These are phyloP conservation scores for Adiantum capillusveneris DNA, from an alignment of 75 land plant genomes.

Conservation along the genomic window DNA sequence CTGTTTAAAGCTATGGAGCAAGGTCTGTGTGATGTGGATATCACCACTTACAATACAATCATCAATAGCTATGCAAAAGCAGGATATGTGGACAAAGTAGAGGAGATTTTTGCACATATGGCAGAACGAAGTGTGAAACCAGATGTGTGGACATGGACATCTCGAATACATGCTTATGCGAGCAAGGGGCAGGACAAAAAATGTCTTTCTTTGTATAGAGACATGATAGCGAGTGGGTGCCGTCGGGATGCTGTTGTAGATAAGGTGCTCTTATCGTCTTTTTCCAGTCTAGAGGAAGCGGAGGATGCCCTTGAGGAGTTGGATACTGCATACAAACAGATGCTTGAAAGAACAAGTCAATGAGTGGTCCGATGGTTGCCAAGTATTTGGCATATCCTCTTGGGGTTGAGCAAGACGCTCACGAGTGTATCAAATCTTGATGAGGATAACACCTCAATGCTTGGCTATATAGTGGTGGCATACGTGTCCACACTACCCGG, in stretches of 20 bases:
- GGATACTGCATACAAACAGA: background rate
- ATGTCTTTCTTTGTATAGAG: constrained; percentile 65
- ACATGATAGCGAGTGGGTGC: constrained; percentile 78
- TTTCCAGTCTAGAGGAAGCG: constrained; percentile 43
- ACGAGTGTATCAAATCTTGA: too few relatives aligned
- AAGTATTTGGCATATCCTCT: too few relatives aligned
- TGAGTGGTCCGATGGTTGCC: too few relatives aligned
- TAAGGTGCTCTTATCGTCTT: constrained; percentile 75
- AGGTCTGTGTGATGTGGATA: constrained; percentile 45
- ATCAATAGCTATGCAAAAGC: constrained; percentile 65
- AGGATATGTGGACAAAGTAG: constrained; percentile 64
- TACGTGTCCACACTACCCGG: too few relatives aligned
- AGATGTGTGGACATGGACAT: constrained; percentile 81
- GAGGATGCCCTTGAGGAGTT: constrained; percentile 18
- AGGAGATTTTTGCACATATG: constrained; percentile 54
- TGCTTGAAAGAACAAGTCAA: too few relatives aligned
- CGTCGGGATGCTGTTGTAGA: constrained; percentile 76
- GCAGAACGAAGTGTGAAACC: constrained; percentile 38
- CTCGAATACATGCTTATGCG: constrained; percentile 72
- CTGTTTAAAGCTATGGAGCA: constrained; percentile 48
- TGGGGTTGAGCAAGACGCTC: too few relatives aligned
- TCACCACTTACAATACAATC: constrained; percentile 83
- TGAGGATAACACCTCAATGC: too few relatives aligned
- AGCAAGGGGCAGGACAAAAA: constrained; percentile 57
- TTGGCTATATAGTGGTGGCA: too few relatives aligned